Evolutionary conservation across 306 rosid genomes (phyloP).

Genomic region (Arachis hypogaea): DNA sequence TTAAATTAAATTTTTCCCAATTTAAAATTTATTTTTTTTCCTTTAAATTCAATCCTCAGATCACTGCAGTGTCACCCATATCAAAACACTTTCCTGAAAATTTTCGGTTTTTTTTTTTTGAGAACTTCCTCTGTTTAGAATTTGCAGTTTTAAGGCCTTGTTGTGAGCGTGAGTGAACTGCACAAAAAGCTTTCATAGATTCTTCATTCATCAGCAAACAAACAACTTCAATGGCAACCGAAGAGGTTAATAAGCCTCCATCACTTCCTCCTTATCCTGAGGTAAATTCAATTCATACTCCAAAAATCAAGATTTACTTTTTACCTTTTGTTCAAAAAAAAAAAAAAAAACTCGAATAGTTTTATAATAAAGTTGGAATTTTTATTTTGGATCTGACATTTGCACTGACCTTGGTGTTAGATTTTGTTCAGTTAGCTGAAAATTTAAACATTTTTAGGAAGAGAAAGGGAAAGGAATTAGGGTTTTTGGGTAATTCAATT

Average conservation of each 20-base stretch:
- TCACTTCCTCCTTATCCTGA: slow-evolving; percentile 86
- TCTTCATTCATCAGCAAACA: slow-evolving; percentile 35
- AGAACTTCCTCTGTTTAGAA: slow-evolving; percentile 13
- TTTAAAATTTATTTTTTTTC: slow-evolving; percentile 39
- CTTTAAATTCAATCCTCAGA: slow-evolving; percentile 56
- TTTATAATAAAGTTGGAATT: neutral
- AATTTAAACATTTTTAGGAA: neutral
- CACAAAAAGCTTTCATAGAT: slow-evolving; percentile 18
- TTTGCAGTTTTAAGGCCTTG: neutral
- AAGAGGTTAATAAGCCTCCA: slow-evolving; percentile 62
- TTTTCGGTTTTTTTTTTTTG: neutral
- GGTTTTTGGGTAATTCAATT: neutral
- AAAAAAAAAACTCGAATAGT: neutral
- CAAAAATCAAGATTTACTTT: neutral
- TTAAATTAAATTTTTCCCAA: slow-evolving; percentile 16
- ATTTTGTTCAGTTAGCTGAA: neutral
- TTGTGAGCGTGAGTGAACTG: neutral
- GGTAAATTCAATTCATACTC: slow-evolving; percentile 44
- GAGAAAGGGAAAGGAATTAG: neutral
- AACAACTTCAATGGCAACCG: slow-evolving; percentile 64
- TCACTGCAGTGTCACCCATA: slow-evolving; percentile 42
- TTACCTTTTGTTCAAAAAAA: neutral
- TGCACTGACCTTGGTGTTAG: neutral
- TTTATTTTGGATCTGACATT: slow-evolving; percentile 16
- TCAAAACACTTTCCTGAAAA: slow-evolving; percentile 28